Percentiles rank a stretch among this genome's conserved stretches.
Evolutionary conservation across 306 rosid species (phyloP).

Genomic region (Quercus parvula): DNA sequence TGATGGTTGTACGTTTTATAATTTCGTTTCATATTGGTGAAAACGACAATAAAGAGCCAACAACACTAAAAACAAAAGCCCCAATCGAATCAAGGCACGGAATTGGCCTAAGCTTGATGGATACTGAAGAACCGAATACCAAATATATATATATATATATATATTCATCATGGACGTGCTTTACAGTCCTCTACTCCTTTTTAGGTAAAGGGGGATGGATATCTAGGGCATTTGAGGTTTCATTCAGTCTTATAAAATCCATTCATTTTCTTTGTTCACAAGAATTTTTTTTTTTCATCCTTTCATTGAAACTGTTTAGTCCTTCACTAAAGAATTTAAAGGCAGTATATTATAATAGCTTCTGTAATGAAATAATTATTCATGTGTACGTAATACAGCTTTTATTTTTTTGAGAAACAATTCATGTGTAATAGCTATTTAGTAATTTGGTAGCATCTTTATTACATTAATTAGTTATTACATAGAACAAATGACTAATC

Average conservation of each 20-base stretch:
- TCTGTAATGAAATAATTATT: too few species aligned
- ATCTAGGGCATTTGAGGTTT: neutral
- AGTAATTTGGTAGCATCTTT: too few species aligned
- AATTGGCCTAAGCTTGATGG: neutral
- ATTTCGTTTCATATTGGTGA: neutral
- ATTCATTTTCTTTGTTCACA: neutral
- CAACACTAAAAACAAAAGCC: neutral
- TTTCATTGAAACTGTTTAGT: neutral
- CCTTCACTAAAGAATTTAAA: too few species aligned
- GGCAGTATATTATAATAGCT: too few species aligned
- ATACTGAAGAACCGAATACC: neutral
- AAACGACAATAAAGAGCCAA: neutral
- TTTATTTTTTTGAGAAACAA: too few species aligned
- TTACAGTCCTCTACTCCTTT: neutral
- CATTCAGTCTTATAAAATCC: neutral
- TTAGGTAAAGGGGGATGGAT: neutral
- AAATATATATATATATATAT: neutral
- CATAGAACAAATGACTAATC: too few species aligned
- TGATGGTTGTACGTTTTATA: neutral
- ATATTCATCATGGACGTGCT: neutral
- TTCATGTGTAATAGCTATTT: too few species aligned
- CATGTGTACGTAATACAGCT: accelerated
- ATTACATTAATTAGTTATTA: too few species aligned
- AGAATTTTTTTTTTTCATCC: neutral
- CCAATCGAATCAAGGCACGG: neutral